Evolutionary conservation across 164 flowering plant genomes (phyloP), one percentile per base, ranked within the genome.

Genomic region (Hamamelis virginiana): DNA sequence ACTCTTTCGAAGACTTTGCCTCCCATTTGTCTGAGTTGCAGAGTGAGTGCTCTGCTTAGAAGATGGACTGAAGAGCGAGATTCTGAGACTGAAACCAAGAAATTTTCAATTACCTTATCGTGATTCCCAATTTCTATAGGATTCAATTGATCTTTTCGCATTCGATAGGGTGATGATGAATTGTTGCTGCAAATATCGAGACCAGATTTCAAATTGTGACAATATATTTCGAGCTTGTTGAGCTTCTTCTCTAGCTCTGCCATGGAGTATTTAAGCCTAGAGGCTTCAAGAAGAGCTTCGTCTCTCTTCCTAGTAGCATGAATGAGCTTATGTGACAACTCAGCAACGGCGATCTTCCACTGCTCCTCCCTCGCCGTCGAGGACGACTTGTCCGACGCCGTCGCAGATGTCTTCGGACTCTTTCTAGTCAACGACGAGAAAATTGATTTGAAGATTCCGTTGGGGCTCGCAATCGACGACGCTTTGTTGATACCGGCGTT

Each of bases 181-280:
- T 80, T 77, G 68, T 23, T 71, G 69, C 66, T 83, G 63, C 87
- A 83, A 9, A 78, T 80, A 1, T 94, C 94, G 44, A 91, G 93
- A 0, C 86, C 89, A 0, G 92, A 85, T 67, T 89, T 91, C 72
- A 94, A 72, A 12, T 64, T 77, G 65, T 84, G 88, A 72, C 97
- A 89, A 74, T 91, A 85, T 56, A 85, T 65, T 70, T 94, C 97
- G 41, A 92, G 91, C 75, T 86, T 87, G 82, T 79, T 86, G 55
- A 94, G 92, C 80, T 94, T 94, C 78, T 86, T 88, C 80, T 94
- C 97, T 0, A 94, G 78, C 68, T 92, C 97, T n/a, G 82, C 62
- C 94, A 94, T 88, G 80, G 98, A 82, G 77, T 76, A 58, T 62
- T 87, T 91, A 13, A 92, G 76, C 64, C 87, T 84, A 0, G 95